phyloP scores from a whole-genome alignment of 1,139 yeast genomes.

The Hyphopichia buzzinii region DNA sequence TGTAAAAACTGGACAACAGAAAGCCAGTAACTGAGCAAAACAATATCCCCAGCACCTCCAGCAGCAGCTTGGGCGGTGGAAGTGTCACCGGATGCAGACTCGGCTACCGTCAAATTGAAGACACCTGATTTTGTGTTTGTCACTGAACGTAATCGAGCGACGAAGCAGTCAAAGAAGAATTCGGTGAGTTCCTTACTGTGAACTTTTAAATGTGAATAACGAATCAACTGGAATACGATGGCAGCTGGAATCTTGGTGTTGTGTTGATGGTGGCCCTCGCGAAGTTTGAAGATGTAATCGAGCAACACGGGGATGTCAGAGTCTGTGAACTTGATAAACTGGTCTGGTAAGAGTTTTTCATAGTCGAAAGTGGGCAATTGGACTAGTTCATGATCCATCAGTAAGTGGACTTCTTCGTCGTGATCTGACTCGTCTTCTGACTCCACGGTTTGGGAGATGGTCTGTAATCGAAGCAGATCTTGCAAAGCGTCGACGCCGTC shows the following conservation, averaged over 20 bases:
- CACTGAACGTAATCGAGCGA: conserved; percentile 58
- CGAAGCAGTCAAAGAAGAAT: conserved; percentile 57
- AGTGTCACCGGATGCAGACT: conserved; percentile 20
- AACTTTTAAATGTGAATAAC: conserved; percentile 60
- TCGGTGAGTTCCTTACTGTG: conserved; percentile 54
- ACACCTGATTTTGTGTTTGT: conserved; percentile 62
- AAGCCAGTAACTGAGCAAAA: conserved; percentile 70
- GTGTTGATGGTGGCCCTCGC: conserved; percentile 40
- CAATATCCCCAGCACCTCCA: conserved; percentile 60
- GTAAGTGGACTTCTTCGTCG: conserved; percentile 29
- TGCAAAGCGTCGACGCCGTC: conserved; percentile 38
- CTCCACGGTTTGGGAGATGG: conserved; percentile 31
- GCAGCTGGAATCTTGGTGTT: conserved; percentile 68
- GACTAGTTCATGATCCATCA: conserved; percentile 27
- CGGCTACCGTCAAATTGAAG: conserved; percentile 40
- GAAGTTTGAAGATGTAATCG: conserved; percentile 51
- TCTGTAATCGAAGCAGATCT: conserved; percentile 48
- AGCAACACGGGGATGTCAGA: conserved; percentile 62
- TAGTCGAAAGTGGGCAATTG: conserved; percentile 45
- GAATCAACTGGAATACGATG: conserved; percentile 59
- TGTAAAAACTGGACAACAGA: conserved; percentile 65
- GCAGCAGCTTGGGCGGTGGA: conserved; percentile 12
- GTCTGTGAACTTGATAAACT: conserved; percentile 59
- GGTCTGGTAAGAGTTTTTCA: conserved; percentile 43
- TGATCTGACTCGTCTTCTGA: conserved; percentile 23